Conservation (phyloP, 805 yeast genomes). For the Saturnispora gosingensis region DNA sequence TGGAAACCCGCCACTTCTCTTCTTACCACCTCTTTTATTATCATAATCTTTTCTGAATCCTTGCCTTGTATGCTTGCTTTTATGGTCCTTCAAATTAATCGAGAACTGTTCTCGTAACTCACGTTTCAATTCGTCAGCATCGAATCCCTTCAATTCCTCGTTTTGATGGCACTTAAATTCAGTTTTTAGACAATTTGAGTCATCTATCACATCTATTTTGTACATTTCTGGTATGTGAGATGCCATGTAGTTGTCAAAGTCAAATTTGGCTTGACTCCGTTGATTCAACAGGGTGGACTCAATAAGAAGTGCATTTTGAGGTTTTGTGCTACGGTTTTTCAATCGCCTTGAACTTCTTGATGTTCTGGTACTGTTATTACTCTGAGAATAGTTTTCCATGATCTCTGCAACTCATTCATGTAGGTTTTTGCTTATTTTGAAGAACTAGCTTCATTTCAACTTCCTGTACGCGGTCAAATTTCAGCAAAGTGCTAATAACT, state of each 20-base stretch:
- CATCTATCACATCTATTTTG: conserved; percentile 15
- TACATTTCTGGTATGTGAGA: conserved; percentile 20
- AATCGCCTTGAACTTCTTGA: neutral
- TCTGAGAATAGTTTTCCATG: neutral
- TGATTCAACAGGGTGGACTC: conserved; percentile 2
- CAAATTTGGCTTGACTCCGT: conserved; percentile 16
- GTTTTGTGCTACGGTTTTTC: neutral
- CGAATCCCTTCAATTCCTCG: conserved; percentile 14
- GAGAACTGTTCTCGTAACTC: conserved; percentile 8
- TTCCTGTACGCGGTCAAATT: neutral
- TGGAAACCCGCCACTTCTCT: neutral
- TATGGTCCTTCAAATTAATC: conserved; percentile 15
- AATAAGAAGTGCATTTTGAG: neutral
- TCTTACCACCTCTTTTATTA: neutral
- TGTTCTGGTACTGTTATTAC: neutral
- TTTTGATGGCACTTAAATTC: conserved; percentile 11
- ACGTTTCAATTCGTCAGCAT: neutral
- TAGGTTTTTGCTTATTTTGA: neutral
- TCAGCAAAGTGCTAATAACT: neutral
- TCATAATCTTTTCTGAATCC: neutral
- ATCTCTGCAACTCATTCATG: neutral
- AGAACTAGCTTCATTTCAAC: neutral
- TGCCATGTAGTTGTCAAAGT: conserved; percentile 28
- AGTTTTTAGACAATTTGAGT: neutral
- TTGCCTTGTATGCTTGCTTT: neutral